Percentiles rank a stretch among this genome's conserved stretches.
Evolutionary conservation across 305 asterid genomes (phyloP).

Genomic region (Solanum aculeatissimum): DNA sequence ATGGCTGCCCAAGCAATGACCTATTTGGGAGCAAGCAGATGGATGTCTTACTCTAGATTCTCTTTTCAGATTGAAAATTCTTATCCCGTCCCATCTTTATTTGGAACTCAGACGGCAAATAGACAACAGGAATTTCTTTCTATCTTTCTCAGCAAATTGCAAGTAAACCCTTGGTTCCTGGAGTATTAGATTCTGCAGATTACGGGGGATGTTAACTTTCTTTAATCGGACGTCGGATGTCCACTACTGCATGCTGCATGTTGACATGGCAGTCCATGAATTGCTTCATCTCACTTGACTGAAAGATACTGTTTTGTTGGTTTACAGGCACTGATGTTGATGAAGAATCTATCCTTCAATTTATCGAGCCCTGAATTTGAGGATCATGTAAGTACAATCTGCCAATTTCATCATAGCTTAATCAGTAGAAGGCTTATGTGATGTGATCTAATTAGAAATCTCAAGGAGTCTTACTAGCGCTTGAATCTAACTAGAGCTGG

Average conservation of each 20-base stretch:
- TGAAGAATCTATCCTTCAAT: conserved; percentile 72
- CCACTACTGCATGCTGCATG: neutral
- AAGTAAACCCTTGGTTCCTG: neutral
- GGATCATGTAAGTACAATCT: conserved; percentile 51
- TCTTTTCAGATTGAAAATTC: neutral
- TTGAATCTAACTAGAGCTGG: too few species aligned
- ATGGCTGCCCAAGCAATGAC: neutral
- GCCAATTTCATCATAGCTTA: neutral
- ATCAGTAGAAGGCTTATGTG: neutral
- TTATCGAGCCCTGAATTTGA: conserved; percentile 72
- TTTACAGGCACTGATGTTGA: conserved; percentile 55
- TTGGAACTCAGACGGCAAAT: neutral
- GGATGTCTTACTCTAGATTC: neutral
- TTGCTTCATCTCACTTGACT: neutral
- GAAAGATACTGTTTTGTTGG: neutral
- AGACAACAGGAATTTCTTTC: neutral
- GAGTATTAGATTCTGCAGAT: neutral
- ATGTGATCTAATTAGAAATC: neutral
- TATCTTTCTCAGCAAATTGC: neutral
- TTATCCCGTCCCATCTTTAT: neutral
- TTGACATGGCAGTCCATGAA: neutral
- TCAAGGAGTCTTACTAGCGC: neutral
- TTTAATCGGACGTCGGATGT: neutral
- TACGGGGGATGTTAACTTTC: neutral
- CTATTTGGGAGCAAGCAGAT: neutral